Base-by-base conservation (phyloP, 129 eudicot genomes). In the Smallanthus sonchifolius region DNA sequence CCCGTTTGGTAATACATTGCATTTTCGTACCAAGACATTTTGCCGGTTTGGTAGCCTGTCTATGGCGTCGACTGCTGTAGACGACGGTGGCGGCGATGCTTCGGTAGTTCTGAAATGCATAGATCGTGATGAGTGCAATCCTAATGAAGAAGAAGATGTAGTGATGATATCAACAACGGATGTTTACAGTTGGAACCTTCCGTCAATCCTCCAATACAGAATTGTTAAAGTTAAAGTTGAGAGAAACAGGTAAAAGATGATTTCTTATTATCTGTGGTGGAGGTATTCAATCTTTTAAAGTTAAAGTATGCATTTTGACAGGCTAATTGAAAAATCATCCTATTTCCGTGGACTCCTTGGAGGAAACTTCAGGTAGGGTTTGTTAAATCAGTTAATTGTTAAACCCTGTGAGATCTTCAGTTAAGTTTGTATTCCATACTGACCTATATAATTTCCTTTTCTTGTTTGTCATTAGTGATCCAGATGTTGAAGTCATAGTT, bases 301-400 rank as follows among this genome's bases (percentile, higher is more conserved):
- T 11, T 59, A 60, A 38, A 45, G 40, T 52, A 43, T 62, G 6
- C 59, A 11, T 61, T 52, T 76, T 77, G 48, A 43, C 91, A 92
- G 91, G 89, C 85, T 92, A 3, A 84, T 80, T 65, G 84, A 81
- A 70, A 77, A 77, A 34, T 92, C 98, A 20, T 73, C 98, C 39
- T 92, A 92, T 71, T 89, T 92, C 51, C 87, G 82, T 70, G 93
- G 88, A 54, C 89, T 89, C 63, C 84, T 92, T 5, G 55, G 83
- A 59, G 90, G 95, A 60, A 82, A 80, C 61, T 92, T 89, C 65
- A 77, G 97, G 97, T 89, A 34, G 30, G n/a, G 54, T 42, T 45
- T 14, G 34, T 59, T n/a, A n/a, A n/a, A n/a, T n/a, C n/a, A n/a
- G n/a, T n/a, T n/a, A n/a, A n/a, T n/a, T n/a, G n/a, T n/a, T n/a